Conservation (phyloP, 2,329 filamentous ascomycete genomes). For the Colletotrichum camelliae region DNA sequence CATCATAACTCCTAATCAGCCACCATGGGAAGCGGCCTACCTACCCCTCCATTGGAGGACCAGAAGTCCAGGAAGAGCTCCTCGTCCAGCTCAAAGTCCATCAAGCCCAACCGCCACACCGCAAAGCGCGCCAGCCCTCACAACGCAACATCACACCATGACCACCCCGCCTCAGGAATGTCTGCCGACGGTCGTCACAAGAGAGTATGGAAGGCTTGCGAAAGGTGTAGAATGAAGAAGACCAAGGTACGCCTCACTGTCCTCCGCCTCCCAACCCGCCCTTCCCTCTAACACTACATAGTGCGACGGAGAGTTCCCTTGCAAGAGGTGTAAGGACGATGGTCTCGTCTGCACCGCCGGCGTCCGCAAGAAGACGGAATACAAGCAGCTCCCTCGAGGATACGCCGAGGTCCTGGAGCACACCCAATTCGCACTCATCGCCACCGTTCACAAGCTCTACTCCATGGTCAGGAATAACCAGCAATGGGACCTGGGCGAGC, state of each 20-base stretch:
- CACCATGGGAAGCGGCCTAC: constrained; percentile 57
- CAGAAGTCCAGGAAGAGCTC: constrained; percentile 46
- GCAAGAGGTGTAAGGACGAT: constrained; percentile 71
- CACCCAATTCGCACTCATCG: constrained; percentile 68
- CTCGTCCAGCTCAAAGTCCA: constrained; percentile 44
- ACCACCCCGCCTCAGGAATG: constrained; percentile 41
- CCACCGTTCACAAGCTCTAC: constrained; percentile 70
- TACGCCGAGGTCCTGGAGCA: constrained; percentile 71
- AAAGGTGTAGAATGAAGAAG: constrained; percentile 73
- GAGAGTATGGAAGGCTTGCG: constrained; percentile 71
- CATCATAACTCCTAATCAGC: neutral
- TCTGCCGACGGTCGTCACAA: constrained; percentile 61
- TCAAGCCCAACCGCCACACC: constrained; percentile 56
- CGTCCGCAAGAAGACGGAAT: constrained; percentile 71
- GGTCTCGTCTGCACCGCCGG: constrained; percentile 68
- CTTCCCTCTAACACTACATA: constrained; percentile 28
- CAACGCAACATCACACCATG: constrained; percentile 40
- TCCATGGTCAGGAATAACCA: constrained; percentile 65
- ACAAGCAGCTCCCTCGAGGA: constrained; percentile 68
- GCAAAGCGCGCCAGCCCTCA: constrained; percentile 55
- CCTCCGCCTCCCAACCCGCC: neutral
- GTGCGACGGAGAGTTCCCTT: constrained; percentile 71
- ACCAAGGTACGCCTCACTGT: constrained; percentile 58
- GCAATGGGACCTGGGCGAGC: constrained; percentile 66
- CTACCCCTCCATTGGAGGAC: constrained; percentile 59